A percentile compares a stretch with the other conserved stretches of the same genome.
These are phyloP conservation scores for Tetracentron sinense DNA, from an alignment of 164 flowering plant genomes.

Conservation along the genomic window DNA sequence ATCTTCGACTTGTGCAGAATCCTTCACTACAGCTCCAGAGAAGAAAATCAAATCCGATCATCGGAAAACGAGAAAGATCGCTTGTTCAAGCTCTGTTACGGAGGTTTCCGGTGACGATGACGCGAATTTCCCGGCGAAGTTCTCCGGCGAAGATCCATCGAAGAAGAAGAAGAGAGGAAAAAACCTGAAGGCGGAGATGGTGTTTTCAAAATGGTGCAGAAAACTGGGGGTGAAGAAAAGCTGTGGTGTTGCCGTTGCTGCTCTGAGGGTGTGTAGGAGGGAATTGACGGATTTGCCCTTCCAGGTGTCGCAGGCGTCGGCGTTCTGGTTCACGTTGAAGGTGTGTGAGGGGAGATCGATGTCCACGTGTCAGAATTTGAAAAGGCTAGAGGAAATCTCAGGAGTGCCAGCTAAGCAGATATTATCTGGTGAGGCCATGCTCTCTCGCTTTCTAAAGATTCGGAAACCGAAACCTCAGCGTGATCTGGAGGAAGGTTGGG, in stretches of 20 bases:
- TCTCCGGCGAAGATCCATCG: conserved; percentile 1
- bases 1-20: conserved; percentile 14
- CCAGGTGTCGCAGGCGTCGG: conserved; percentile 39
- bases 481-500: conserved; percentile 51
- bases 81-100: conserved; percentile 1
- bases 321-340: conserved; percentile 50
- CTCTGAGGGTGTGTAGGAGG: conserved; percentile 23
- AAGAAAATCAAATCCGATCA: conserved; percentile 6
- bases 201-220: conserved; percentile 45
- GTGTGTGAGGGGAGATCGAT: conserved; percentile 10
- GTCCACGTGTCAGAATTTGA: conserved; percentile 31
- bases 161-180: conserved; percentile 6
- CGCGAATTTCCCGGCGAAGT: conserved; percentile 2
- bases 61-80: neutral
- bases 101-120: conserved; percentile 7
- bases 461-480: conserved; percentile 5
- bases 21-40: neutral
- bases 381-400: conserved; percentile 38
- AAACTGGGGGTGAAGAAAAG: conserved; percentile 31
- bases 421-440: conserved; percentile 33
- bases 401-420: conserved; percentile 66
- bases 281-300: conserved; percentile 31
- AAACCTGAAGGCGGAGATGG: conserved; percentile 36
- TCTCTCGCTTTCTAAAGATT: conserved; percentile 26
- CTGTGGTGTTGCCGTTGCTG: conserved; percentile 18